phyloP scores from a whole-genome alignment of 176 grass and related monocot genomes.

The Metroxylon sagu region DNA sequence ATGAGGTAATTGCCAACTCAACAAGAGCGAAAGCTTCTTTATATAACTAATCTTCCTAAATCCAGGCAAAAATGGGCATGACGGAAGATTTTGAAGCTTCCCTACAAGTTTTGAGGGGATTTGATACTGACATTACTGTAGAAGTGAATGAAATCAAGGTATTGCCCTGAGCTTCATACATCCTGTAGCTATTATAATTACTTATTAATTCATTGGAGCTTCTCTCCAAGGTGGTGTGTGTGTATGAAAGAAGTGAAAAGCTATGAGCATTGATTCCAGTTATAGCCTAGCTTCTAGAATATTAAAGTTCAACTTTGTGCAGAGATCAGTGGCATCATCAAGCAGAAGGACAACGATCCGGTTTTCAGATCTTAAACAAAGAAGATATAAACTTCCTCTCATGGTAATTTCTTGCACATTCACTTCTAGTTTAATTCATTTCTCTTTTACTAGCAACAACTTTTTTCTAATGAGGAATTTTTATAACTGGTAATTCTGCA shows the following conservation, averaged over 20 bases:
- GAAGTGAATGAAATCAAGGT: slow-evolving; percentile 98
- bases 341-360: slow-evolving; percentile 69
- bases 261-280: too few relatives aligned
- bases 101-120: slow-evolving; percentile 93
- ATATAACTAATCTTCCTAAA: background rate
- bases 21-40: background rate
- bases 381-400: slow-evolving; percentile 66
- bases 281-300: too few relatives aligned
- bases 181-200: too few relatives aligned
- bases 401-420: slow-evolving; percentile 20
- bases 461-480: background rate
- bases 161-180: background rate
- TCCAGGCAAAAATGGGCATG: slow-evolving; percentile 95
- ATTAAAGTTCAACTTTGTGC: slow-evolving; percentile 16
- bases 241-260: too few relatives aligned
- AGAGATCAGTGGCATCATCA: slow-evolving; percentile 72
- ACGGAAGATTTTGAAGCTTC: slow-evolving; percentile 76
- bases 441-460: background rate
- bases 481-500: slow-evolving; percentile 6
- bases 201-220: too few relatives aligned
- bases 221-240: too few relatives aligned
- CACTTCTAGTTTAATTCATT: background rate
- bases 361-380: slow-evolving; percentile 86
- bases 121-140: slow-evolving; percentile 73
- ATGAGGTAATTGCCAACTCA: background rate